Percentiles rank a stretch among this genome's conserved stretches.
Evolutionary conservation across 169 alveolate species (phyloP).

Genomic region (Eimeria maxima): DNA sequence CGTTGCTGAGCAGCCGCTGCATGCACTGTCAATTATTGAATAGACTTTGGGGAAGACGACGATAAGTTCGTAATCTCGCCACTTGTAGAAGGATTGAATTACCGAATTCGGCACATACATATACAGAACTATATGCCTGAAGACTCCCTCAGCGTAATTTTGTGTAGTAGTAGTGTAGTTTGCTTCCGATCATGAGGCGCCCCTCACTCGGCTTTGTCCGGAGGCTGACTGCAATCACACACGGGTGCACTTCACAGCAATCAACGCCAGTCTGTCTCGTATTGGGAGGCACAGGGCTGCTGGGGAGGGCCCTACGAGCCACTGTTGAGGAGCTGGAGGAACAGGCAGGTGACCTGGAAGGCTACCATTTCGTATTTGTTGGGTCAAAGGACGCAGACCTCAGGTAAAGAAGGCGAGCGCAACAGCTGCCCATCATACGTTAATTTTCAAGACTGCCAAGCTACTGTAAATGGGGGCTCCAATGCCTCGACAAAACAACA

Average conservation of each 20-base stretch:
- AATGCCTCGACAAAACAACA: background rate
- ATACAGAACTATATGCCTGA: too few species aligned
- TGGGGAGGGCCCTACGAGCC: slow-evolving; percentile 79
- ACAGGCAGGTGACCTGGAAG: slow-evolving; percentile 44
- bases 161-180: background rate
- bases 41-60: background rate
- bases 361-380: slow-evolving; percentile 64
- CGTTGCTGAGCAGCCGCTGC: background rate
- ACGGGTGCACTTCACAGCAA: background rate
- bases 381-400: slow-evolving; percentile 79
- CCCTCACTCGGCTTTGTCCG: slow-evolving; percentile 17
- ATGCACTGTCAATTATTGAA: background rate
- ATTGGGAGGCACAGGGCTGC: slow-evolving; percentile 83
- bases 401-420: slow-evolving; percentile 5
- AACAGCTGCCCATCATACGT: background rate
- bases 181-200: slow-evolving; percentile 14
- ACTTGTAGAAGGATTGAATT: background rate
- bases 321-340: slow-evolving; percentile 54
- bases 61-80: too few species aligned
- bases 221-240: slow-evolving; percentile 57
- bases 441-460: too few species aligned
- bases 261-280: slow-evolving; percentile 72
- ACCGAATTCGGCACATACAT: background rate
- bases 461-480: background rate
- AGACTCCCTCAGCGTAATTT: background rate